phyloP scores from a whole-genome alignment of 495 filamentous ascomycete species.

The Hypoxylon fragiforme region DNA sequence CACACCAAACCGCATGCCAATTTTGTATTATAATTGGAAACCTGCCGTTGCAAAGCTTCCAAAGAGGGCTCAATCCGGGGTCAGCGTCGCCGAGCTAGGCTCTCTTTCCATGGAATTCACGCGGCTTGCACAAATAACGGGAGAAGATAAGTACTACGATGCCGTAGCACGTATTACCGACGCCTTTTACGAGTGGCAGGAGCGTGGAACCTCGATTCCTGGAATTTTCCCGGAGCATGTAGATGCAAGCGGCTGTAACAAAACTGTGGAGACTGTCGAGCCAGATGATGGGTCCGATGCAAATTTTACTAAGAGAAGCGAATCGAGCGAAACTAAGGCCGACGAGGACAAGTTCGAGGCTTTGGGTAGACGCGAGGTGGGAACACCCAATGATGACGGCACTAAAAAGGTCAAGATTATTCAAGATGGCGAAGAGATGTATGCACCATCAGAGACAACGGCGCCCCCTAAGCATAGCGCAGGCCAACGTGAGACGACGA shows the following conservation, averaged over 20 bases:
- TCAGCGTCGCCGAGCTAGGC: slow-evolving; percentile 82
- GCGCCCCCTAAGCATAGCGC: slow-evolving; percentile 6
- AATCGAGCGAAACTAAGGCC: slow-evolving; percentile 4
- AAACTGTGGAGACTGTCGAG: slow-evolving; percentile 38
- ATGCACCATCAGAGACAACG: slow-evolving; percentile 7
- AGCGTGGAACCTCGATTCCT: slow-evolving; percentile 66
- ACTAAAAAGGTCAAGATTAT: slow-evolving; percentile 19
- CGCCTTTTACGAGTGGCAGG: slow-evolving; percentile 78
- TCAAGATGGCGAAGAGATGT: slow-evolving; percentile 20
- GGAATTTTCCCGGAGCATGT: slow-evolving; percentile 83
- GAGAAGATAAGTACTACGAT: slow-evolving; percentile 88
- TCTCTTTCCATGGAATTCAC: slow-evolving; percentile 95
- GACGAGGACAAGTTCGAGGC: slow-evolving; percentile 2
- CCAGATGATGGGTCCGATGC: slow-evolving; percentile 1
- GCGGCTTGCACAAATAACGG: slow-evolving; percentile 86
- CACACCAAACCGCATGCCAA: slow-evolving; percentile 94
- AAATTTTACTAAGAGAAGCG: no score
- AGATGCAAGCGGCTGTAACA: slow-evolving; percentile 69
- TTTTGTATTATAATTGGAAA: slow-evolving; percentile 83
- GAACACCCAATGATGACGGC: slow-evolving; percentile 25
- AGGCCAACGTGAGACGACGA: neutral
- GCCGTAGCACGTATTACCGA: slow-evolving; percentile 91
- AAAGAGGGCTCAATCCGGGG: slow-evolving; percentile 64
- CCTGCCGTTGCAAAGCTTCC: slow-evolving; percentile 66
- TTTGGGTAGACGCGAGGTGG: slow-evolving; percentile 22